phyloP scores from a whole-genome alignment of 768 basidiomycete genomes.

The Boletales sp. region DNA sequence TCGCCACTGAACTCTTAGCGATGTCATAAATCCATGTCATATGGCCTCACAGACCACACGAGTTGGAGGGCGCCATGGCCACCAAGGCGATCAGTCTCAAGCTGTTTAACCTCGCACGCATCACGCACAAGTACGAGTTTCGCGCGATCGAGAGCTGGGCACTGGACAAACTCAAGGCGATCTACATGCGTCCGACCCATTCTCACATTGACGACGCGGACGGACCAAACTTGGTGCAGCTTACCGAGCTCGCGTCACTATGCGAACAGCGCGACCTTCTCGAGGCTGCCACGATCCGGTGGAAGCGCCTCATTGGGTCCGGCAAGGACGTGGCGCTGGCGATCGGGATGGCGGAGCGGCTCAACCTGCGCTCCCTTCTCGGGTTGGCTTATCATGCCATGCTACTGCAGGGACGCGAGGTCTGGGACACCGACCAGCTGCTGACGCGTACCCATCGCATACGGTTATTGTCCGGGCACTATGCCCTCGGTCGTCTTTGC shows the following conservation, averaged over 20 bases:
- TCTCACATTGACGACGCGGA: slow-evolving; percentile 29
- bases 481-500: slow-evolving; percentile 44
- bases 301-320: slow-evolving; percentile 47
- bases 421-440: slow-evolving; percentile 46
- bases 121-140: slow-evolving; percentile 49
- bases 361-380: slow-evolving; percentile 42
- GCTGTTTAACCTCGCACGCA: slow-evolving; percentile 44
- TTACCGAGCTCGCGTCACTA: slow-evolving; percentile 51
- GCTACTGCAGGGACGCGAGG: slow-evolving; percentile 47
- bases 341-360: slow-evolving; percentile 45
- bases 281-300: slow-evolving; percentile 38
- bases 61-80: slow-evolving; percentile 42
- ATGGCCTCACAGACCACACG: slow-evolving; percentile 36
- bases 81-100: slow-evolving; percentile 42
- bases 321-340: slow-evolving; percentile 44
- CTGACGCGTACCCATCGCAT: slow-evolving; percentile 48
- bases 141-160: slow-evolving; percentile 45
- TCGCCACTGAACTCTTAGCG: not conserved
- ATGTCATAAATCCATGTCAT: slow-evolving; percentile 2
- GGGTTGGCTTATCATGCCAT: slow-evolving; percentile 51
- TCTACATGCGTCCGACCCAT: slow-evolving; percentile 31
- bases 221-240: slow-evolving; percentile 40
- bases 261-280: slow-evolving; percentile 46
- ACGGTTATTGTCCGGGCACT: slow-evolving; percentile 51
- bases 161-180: slow-evolving; percentile 36